Base-by-base conservation (phyloP, 1,139 yeast genomes). In the Blastobotrys capitulatus region DNA sequence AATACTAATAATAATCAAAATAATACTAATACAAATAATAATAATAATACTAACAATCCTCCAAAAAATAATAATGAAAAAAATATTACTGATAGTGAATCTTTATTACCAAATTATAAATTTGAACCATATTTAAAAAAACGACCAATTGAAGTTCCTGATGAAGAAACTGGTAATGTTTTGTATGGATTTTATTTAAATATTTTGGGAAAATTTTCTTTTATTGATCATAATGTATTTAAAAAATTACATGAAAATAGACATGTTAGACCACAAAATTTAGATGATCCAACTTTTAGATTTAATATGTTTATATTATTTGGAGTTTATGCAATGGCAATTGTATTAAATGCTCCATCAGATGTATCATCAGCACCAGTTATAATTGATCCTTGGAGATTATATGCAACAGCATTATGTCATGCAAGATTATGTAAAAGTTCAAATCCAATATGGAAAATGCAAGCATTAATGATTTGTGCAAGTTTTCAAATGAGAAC, bases 401-500 rank as follows among this genome's bases (percentile, higher is more conserved):
- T 75, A 54, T 70, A 72, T 38, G 72, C 82, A 12, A 76, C 80
- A 4, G 83, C 83, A 1, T 65, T 80, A 41, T 68, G 82, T 43
- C 79, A 78, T 57, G 70, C 78, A 8, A 67, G 79, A 6, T 68
- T 74, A 53, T 72, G 79, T 54, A 56, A 66, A 19, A 64, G 70
- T 38, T 50, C 48, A 8, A 61, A 70, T 25, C 66, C 68, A 20
- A 63, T 74, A 40, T 72, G 76, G 58, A 75, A 73, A 55, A 68
- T 79, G 34, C 81, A 78, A 58, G 67, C 79, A 4, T 61, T 77
- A 32, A 65, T 79, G 1, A 56, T 79, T 45, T 66, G 79, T 19
- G 76, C 79, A 6, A 66, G 77, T 27, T 78, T 78, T 54, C 67
- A 79, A 44, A 73, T 79, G 51, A 67, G 83, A 58, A 77, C 83